phyloP scores from a whole-genome alignment of 345 rosid species.

The Litchi chinensis region DNA sequence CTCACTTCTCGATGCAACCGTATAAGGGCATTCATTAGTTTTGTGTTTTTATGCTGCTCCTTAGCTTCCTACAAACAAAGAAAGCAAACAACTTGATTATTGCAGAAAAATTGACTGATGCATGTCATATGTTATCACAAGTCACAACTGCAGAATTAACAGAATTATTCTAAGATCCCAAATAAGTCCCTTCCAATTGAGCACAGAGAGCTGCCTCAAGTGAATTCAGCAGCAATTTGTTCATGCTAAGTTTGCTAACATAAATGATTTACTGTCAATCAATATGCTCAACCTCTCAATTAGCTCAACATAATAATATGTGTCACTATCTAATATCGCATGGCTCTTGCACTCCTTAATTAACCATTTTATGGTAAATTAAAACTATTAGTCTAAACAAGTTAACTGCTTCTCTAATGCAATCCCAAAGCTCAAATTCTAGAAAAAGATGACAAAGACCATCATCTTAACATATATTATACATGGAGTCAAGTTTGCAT shows the following conservation, averaged over 20 bases:
- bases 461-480: background rate
- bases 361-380: background rate
- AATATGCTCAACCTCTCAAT: background rate
- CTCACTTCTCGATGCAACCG: conserved; percentile 93
- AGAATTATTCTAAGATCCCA: background rate
- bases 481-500: background rate
- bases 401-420: background rate
- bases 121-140: background rate
- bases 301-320: background rate
- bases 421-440: background rate
- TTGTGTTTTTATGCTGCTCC: conserved; percentile 92
- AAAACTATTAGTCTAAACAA: background rate
- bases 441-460: background rate
- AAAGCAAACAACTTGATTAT: conserved; percentile 23
- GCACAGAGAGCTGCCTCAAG: background rate
- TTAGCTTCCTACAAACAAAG: conserved; percentile 65
- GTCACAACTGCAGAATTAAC: background rate
- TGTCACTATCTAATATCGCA: background rate
- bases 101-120: conserved; percentile 8
- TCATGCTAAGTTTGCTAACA: background rate
- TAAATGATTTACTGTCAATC: background rate
- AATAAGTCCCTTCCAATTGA: background rate
- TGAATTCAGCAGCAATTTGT: background rate
- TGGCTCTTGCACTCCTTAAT: background rate
- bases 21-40: conserved; percentile 82